A percentile compares a stretch with the other conserved stretches of the same genome.
These are phyloP conservation scores for Telfairia occidentalis DNA, from an alignment of 331 rosid species.

Conservation along the genomic window DNA sequence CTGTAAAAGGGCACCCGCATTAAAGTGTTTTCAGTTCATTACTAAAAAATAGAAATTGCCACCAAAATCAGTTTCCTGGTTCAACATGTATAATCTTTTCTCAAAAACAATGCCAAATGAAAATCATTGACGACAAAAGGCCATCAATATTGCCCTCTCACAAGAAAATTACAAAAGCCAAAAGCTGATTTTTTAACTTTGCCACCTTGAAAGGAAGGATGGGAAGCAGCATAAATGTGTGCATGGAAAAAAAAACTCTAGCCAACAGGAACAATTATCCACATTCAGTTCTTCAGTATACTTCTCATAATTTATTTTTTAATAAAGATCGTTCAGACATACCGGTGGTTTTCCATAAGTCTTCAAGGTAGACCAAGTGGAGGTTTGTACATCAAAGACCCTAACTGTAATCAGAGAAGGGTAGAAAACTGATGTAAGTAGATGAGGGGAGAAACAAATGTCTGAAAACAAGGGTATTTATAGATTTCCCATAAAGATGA, in stretches of 20 bases:
- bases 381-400: constrained; percentile 55
- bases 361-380: constrained; percentile 67
- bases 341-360: constrained; percentile 89
- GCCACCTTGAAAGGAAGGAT: neutral
- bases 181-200: neutral
- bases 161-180: neutral
- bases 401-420: constrained; percentile 42
- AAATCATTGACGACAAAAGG: neutral
- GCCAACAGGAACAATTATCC: neutral
- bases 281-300: constrained; percentile 1
- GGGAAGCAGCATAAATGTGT: neutral
- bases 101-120: neutral
- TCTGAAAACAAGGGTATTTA: neutral
- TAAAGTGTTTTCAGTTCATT: neutral
- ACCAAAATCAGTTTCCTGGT: neutral
- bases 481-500: neutral
- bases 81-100: neutral
- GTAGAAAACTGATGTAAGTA: neutral
- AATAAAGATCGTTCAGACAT: constrained; percentile 13
- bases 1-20: neutral
- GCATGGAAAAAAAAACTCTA: neutral
- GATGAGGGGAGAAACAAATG: neutral
- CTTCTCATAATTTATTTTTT: neutral
- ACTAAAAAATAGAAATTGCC: neutral
- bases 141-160: neutral